Evolutionary conservation across 768 basidiomycete genomes (phyloP).

Genomic region (Macrolepiota fuliginosa): DNA sequence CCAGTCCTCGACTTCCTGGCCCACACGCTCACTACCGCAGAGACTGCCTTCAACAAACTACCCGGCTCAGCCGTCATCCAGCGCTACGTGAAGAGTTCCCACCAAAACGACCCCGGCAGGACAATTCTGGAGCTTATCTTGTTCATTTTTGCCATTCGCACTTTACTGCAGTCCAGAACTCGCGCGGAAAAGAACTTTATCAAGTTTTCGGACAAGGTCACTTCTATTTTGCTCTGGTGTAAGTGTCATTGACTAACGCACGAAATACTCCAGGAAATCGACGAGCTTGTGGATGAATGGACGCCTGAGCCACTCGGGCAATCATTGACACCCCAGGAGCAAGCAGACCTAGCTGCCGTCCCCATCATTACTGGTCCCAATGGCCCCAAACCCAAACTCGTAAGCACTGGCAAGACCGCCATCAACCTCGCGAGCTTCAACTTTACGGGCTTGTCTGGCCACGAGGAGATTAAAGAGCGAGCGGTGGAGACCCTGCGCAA

Average conservation of each 20-base stretch:
- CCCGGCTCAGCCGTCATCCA: constrained; percentile 83
- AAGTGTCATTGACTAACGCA: neutral
- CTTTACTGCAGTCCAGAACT: constrained; percentile 87
- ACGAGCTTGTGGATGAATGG: constrained; percentile 97
- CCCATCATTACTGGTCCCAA: constrained; percentile 79
- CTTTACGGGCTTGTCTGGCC: constrained; percentile 86
- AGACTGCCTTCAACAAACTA: constrained; percentile 68
- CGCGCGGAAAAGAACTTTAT: constrained; percentile 90
- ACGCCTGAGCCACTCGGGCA: constrained; percentile 77
- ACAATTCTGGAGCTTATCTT: constrained; percentile 89
- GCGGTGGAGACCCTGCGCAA: constrained; percentile 82
- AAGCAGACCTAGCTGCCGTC: constrained; percentile 66
- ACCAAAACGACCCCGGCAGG: constrained; percentile 94
- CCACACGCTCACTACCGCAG: constrained; percentile 53
- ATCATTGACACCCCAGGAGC: constrained; percentile 57
- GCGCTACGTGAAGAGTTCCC: constrained; percentile 92
- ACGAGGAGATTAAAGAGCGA: constrained; percentile 81
- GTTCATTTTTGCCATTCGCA: constrained; percentile 83
- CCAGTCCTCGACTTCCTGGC: constrained; percentile 66
- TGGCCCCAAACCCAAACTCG: constrained; percentile 80
- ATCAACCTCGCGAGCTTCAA: constrained; percentile 89
- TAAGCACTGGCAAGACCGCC: constrained; percentile 68
- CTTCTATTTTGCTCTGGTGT: constrained; percentile 14
- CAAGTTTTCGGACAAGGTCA: constrained; percentile 84
- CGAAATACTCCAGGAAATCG: constrained; percentile 68